Conservation (phyloP, 2,329 filamentous ascomycete genomes). For the Microthyrium microscopicum region DNA sequence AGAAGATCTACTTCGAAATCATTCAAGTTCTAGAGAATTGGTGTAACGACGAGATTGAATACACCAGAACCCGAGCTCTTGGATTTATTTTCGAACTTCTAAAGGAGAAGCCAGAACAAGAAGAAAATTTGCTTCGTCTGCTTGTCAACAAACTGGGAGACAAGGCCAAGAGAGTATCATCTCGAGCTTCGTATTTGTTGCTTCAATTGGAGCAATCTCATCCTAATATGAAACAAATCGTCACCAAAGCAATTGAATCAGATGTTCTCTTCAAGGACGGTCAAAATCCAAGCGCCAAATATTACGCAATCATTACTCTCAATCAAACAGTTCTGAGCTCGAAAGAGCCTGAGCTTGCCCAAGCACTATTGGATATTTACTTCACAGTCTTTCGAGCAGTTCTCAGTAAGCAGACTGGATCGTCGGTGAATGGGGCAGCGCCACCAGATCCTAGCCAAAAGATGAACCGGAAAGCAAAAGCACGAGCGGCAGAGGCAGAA, state of each 20-base stretch:
- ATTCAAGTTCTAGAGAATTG: conserved; percentile 81
- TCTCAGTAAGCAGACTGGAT: conserved; percentile 41
- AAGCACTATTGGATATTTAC: conserved; percentile 74
- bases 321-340: conserved; percentile 88
- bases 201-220: conserved; percentile 79
- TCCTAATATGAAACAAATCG: conserved; percentile 81
- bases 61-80: conserved; percentile 71
- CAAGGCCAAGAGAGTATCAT: conserved; percentile 87
- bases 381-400: conserved; percentile 76
- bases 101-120: conserved; percentile 93
- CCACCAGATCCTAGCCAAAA: conserved; percentile 34
- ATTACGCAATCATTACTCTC: conserved; percentile 89
- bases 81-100: conserved; percentile 84
- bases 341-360: conserved; percentile 67
- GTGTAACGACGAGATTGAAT: conserved; percentile 92
- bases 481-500: conserved; percentile 26
- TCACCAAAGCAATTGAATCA: conserved; percentile 70
- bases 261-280: conserved; percentile 77
- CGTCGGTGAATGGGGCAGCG: conserved; percentile 13
- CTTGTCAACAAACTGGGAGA: conserved; percentile 96
- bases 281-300: conserved; percentile 76
- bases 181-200: conserved; percentile 81
- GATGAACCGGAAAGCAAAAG: conserved; percentile 35
- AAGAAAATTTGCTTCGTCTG: conserved; percentile 78
- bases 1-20: conserved; percentile 83